These are phyloP conservation scores for Diaporthe vaccinii DNA, from an alignment of 2,329 filamentous ascomycete genomes.

Conservation along the genomic window DNA sequence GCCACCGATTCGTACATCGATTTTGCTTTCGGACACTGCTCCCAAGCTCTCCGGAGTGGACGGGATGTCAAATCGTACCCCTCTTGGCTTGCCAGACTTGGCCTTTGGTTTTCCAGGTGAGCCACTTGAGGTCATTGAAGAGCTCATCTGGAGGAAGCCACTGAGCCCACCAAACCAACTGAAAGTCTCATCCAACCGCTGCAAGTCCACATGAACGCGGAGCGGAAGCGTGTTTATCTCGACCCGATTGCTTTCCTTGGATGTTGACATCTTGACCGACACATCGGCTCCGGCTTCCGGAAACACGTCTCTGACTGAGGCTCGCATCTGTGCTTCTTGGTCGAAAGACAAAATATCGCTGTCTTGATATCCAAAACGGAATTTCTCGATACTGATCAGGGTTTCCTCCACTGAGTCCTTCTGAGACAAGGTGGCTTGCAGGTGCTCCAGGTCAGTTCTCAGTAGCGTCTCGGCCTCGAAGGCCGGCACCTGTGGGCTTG, in stretches of 20 bases:
- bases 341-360: slow-evolving; percentile 76
- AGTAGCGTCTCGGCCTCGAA: slow-evolving; percentile 66
- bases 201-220: slow-evolving; percentile 81
- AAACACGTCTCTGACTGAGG: slow-evolving; percentile 71
- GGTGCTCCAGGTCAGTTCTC: slow-evolving; percentile 61
- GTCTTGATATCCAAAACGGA: slow-evolving; percentile 73
- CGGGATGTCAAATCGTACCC: slow-evolving; percentile 71
- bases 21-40: slow-evolving; percentile 70
- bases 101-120: slow-evolving; percentile 59
- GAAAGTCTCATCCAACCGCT: slow-evolving; percentile 86
- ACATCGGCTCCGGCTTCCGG: slow-evolving; percentile 70
- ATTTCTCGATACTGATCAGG: slow-evolving; percentile 66
- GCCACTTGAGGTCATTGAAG: slow-evolving; percentile 83
- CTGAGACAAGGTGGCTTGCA: slow-evolving; percentile 52
- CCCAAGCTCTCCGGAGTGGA: slow-evolving; percentile 63
- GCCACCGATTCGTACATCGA: slow-evolving; percentile 83
- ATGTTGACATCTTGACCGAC: slow-evolving; percentile 65
- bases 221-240: slow-evolving; percentile 84
- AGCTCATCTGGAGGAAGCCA: slow-evolving; percentile 89
- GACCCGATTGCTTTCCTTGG: slow-evolving; percentile 61
- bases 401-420: slow-evolving; percentile 49
- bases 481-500: slow-evolving; percentile 57
- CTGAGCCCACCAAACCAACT: slow-evolving; percentile 92
- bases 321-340: slow-evolving; percentile 67
- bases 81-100: slow-evolving; percentile 61